phyloP scores from a whole-genome alignment of 2,329 filamentous ascomycete genomes.

The Cercospora canescens region DNA sequence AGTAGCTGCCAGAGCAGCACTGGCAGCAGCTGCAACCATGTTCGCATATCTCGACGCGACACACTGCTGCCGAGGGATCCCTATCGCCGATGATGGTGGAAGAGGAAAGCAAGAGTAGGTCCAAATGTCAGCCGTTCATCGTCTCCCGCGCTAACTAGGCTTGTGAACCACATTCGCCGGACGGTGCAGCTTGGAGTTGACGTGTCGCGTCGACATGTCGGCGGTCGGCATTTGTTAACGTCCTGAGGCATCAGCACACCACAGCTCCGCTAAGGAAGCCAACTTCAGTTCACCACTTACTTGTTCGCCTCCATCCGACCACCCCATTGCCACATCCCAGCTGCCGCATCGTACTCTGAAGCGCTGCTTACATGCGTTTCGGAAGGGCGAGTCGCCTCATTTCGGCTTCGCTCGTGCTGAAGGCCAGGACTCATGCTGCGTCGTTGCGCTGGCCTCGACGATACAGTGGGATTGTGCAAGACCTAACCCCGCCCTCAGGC shows the following conservation, averaged over 20 bases:
- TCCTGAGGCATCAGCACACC: not conserved
- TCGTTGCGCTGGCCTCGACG: no score
- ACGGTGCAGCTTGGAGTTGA: not conserved
- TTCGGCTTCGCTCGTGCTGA: not conserved
- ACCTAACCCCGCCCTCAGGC: not conserved
- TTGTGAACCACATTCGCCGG: not conserved
- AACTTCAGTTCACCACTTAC: not conserved
- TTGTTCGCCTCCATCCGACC: not conserved
- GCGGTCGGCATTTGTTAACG: not conserved
- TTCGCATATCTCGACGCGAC: conserved; percentile 24
- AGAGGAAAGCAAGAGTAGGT: not conserved
- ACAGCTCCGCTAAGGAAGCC: not conserved
- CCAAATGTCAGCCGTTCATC: not conserved
- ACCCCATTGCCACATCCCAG: not conserved
- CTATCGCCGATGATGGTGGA: not conserved
- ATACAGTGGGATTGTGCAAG: not conserved
- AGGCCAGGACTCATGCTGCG: not conserved
- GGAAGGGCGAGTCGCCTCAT: not conserved
- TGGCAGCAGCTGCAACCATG: conserved; percentile 30
- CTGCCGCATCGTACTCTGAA: not conserved
- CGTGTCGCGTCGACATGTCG: not conserved
- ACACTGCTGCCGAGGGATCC: not conserved
- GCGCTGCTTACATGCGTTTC: not conserved
- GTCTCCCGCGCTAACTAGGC: not conserved
- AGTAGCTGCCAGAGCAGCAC: conserved; percentile 33